Evolutionary conservation across 257 asterid genomes (phyloP).

Genomic region (Penstemon eatonii): DNA sequence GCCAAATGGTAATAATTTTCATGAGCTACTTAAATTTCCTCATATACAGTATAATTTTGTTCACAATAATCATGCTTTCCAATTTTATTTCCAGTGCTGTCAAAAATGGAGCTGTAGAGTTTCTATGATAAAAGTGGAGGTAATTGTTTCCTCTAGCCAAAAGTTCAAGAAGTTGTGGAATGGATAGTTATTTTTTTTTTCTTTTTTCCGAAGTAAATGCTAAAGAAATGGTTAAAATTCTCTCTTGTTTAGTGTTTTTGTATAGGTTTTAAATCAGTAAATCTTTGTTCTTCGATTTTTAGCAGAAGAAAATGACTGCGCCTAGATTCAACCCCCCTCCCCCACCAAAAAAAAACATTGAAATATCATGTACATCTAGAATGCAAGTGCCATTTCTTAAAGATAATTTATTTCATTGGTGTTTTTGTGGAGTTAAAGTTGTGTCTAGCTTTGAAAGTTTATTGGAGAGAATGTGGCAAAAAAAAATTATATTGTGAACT

Average conservation of each 20-base stretch:
- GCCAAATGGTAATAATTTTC: slow-evolving; percentile 51
- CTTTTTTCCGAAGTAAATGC: slow-evolving; percentile 30
- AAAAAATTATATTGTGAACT: slow-evolving; percentile 1
- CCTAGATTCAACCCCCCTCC: slow-evolving; percentile 23
- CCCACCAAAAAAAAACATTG: neutral
- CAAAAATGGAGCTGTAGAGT: slow-evolving; percentile 54
- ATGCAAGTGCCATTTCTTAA: slow-evolving; percentile 36
- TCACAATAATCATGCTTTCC: slow-evolving; percentile 5
- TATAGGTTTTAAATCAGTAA: slow-evolving; percentile 64
- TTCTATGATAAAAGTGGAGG: slow-evolving; percentile 16
- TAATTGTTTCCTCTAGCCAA: slow-evolving; percentile 30
- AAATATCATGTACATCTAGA: slow-evolving; percentile 45
- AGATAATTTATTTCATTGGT: slow-evolving; percentile 43
- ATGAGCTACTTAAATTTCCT: neutral
- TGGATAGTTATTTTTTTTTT: slow-evolving; percentile 24
- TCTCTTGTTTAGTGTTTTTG: slow-evolving; percentile 34
- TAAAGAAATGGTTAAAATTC: slow-evolving; percentile 32
- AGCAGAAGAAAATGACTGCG: slow-evolving; percentile 65
- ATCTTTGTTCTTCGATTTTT: slow-evolving; percentile 78
- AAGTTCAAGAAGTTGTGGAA: slow-evolving; percentile 30
- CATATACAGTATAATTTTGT: neutral
- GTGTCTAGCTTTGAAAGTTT: slow-evolving; percentile 2
- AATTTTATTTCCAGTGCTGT: slow-evolving; percentile 39
- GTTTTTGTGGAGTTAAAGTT: slow-evolving; percentile 28
- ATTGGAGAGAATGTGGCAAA: slow-evolving; percentile 8